Percentiles rank a stretch among this genome's conserved stretches.
Evolutionary conservation across 208 protist species (phyloP).

Genomic region (Leishmania major): DNA sequence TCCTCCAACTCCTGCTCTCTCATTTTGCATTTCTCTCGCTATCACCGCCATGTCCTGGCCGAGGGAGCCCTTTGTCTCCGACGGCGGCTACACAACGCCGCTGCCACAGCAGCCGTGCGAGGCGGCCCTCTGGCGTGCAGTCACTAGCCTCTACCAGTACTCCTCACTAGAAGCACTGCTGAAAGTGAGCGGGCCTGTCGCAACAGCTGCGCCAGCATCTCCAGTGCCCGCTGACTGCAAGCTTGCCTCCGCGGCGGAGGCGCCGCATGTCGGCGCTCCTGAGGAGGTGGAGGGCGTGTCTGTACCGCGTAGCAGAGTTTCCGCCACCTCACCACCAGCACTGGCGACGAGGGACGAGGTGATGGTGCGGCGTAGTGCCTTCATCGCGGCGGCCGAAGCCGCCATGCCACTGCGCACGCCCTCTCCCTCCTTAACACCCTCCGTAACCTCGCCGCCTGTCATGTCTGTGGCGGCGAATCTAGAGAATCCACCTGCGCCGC

Average conservation of each 20-base stretch:
- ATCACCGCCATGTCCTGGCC: constrained; percentile 18
- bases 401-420: not conserved
- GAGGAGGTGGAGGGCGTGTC: not conserved
- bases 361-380: constrained; percentile 11
- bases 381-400: constrained; percentile 7
- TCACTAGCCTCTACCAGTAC: constrained; percentile 27
- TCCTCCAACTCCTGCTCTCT: not conserved
- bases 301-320: not conserved
- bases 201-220: not conserved
- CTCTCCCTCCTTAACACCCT: not conserved
- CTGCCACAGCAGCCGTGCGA: constrained; percentile 34
- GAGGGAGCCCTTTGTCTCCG: constrained; percentile 26
- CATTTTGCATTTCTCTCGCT: not conserved
- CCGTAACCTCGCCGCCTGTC: not conserved
- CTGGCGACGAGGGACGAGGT: constrained; percentile 3
- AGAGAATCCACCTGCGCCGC: not conserved
- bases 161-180: constrained; percentile 11
- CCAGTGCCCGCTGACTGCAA: not conserved
- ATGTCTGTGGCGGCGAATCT: not conserved
- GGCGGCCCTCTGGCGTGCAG: constrained; percentile 36
- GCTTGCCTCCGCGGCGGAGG: not conserved
- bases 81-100: constrained; percentile 37
- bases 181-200: constrained; percentile 2
- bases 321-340: not conserved
- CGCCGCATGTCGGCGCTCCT: not conserved